Evolutionary conservation across 148 eudicot genomes (phyloP), one percentile per base, ranked within the genome.

Genomic region (Rhododendron ovatum): DNA sequence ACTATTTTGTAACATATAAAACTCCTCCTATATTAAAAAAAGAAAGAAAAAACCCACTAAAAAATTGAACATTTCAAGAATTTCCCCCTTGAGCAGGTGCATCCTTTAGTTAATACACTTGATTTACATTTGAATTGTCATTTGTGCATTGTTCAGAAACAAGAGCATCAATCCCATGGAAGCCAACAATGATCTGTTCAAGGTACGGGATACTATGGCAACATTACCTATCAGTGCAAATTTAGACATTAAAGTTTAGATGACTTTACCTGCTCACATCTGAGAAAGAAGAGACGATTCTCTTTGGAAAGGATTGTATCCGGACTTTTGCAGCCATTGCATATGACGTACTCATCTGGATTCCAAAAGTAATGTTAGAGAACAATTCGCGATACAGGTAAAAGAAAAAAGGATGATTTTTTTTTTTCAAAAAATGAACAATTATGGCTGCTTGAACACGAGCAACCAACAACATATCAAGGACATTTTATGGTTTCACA

Each of bases 341-440:
- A 92, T n/a, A 87, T 87, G 69, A 92, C 94, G 84, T 91, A 92
- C 82, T 92, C 93, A 88, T 91, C 94, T 92, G 90, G 81, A 84
- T 71, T 83, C 83, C 35, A 50, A 87, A 78, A 57, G 24, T 5
- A 57, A 13, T 76, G 73, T 85, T 24, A 77, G 33, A 69, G 43
- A 24, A 78, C 3, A 47, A 71, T 33, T 73, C 30, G 79, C 12
- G 15, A 14, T 53, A 53, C 7, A 57, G 10, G 45, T 28, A 37
- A 45, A 28, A 78, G 26, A 45, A 78, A 45, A 78, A 45, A 14
- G 7, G 15, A 9, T 8, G 43, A 61, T 11, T 2, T 15, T 53
- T 65, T n/a, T 13, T 53, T 53, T 65, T 30, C 14, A 82, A 15
- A 63, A n/a, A 26, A 12, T 41, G n/a, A 51, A 63, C 4, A 33